phyloP scores from a whole-genome alignment of 2,329 filamentous ascomycete species.

The Golovinomyces cichoracearum region DNA sequence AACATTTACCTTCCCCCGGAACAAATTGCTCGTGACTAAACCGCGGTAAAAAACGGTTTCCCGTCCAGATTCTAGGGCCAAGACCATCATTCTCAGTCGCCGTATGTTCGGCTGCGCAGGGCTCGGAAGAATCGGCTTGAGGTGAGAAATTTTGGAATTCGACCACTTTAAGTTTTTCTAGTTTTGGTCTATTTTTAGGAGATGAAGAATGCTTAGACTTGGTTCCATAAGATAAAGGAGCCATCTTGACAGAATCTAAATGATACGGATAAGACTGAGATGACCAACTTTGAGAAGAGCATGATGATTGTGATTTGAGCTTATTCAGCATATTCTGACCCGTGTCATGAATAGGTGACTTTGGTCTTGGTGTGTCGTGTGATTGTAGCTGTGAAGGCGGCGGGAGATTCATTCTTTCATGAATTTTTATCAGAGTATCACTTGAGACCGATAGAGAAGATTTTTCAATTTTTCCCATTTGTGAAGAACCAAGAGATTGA shows the following conservation, averaged over 20 bases:
- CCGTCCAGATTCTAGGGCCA: conserved; percentile 44
- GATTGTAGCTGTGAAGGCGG: conserved; percentile 5
- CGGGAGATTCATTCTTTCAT: conserved; percentile 10
- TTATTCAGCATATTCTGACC: conserved; percentile 5
- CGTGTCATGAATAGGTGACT: conserved; percentile 13
- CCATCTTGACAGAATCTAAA: conserved; percentile 12
- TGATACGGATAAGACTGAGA: conserved; percentile 9
- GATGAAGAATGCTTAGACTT: conserved; percentile 2
- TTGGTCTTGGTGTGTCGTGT: conserved; percentile 5
- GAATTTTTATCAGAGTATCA: conserved; percentile 8
- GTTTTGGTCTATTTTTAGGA: conserved; percentile 2
- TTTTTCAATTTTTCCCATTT: conserved; percentile 10
- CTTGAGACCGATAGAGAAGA: conserved; percentile 7
- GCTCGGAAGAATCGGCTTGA: not conserved
- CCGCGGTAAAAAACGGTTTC: conserved; percentile 38
- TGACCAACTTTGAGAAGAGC: conserved; percentile 11
- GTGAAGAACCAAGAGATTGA: conserved; percentile 8
- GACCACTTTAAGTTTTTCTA: not conserved
- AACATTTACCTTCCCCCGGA: conserved; percentile 55
- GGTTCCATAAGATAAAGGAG: conserved; percentile 12
- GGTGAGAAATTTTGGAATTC: not conserved
- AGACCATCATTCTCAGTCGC: conserved; percentile 28
- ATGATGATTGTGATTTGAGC: conserved; percentile 5
- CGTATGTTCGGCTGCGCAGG: conserved; percentile 9
- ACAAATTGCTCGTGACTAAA: conserved; percentile 40